Percentiles rank a stretch among this genome's conserved stretches.
These are phyloP conservation scores for Boletellus sp. DNA, from an alignment of 1,284 basidiomycete species.

Conservation along the genomic window DNA sequence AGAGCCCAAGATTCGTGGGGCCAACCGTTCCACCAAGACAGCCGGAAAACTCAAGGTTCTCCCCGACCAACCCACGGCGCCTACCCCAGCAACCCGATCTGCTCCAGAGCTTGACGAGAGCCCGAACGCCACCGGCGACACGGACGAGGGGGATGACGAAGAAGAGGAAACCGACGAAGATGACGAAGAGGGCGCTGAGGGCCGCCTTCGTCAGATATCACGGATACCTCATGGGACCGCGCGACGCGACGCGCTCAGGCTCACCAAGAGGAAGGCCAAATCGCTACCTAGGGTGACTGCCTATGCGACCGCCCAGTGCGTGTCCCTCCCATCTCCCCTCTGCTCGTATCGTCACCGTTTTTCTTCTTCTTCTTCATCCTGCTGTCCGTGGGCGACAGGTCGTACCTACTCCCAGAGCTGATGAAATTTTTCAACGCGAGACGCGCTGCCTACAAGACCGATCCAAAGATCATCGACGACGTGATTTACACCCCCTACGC, in stretches of 20 bases:
- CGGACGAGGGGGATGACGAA: constrained; percentile 71
- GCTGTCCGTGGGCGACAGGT: constrained; percentile 49
- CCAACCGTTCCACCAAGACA: constrained; percentile 83
- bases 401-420: constrained; percentile 84
- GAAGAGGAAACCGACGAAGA: constrained; percentile 65
- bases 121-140: constrained; percentile 55
- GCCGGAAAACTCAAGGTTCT: constrained; percentile 89
- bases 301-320: constrained; percentile 89
- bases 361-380: background rate
- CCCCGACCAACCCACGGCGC: constrained; percentile 84
- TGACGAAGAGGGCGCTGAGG: constrained; percentile 65
- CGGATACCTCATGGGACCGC: constrained; percentile 94
- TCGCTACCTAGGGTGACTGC: constrained; percentile 92
- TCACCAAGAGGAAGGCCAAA: constrained; percentile 94
- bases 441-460: constrained; percentile 77
- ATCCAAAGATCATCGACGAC: constrained; percentile 78
- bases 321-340: background rate
- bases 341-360: no score
- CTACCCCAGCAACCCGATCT: constrained; percentile 60
- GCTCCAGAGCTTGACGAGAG: constrained; percentile 43
- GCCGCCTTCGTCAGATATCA: constrained; percentile 81
- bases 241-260: constrained; percentile 80
- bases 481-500: constrained; percentile 82
- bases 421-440: constrained; percentile 87
- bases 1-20: constrained; percentile 60